Base-by-base conservation (phyloP, 768 basidiomycete genomes). In the Hemileccinum impolitum region DNA sequence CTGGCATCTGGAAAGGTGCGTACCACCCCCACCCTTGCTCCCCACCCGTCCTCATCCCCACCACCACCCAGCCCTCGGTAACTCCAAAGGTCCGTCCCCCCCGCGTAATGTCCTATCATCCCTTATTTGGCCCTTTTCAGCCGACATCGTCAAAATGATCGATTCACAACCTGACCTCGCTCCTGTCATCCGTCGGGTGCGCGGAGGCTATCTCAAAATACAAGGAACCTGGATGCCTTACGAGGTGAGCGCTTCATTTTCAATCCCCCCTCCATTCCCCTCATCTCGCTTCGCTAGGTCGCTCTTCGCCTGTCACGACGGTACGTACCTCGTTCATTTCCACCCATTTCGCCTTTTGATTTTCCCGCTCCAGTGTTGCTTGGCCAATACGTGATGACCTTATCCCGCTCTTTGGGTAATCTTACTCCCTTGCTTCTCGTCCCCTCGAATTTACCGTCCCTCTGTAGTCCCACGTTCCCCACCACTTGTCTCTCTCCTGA, bases 211-310 rank as follows among this genome's bases (percentile, higher is more conserved):
- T 70, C 79, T 94, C 51, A 92, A 93, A 72, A 92, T 94, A 38
- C 91, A 94, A 62, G 91, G 91, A 28, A 92, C 91, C 18, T 94
- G 91, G 91, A 88, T 93, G 84, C 90, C 90, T 30, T 93, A 87
- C 68, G 90, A 90, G 75, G 86, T 87, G 57, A 53, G 77, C 64
- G 36, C 35, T 28, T 28, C 32, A 13, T 43, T 44, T 17, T 6
- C n/a, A 56, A 23, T 23, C 10, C 50, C 32, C 49, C 61, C 35
- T 64, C 31, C 42, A 8, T 30, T 11, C 35, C 21, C 47, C 62
- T 64, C 59, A 62, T 62, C 43, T 62, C 51, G 50, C 53, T 52
- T 56, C 45, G 14, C 47, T 58, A 93, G 85, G 84, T 90, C 48
- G 90, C 90, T 12, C 77, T 90, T 48, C 79, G 82, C 47, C 70